Conservation (phyloP, 208 protist genomes). For the Acanthamoeba healyi region DNA sequence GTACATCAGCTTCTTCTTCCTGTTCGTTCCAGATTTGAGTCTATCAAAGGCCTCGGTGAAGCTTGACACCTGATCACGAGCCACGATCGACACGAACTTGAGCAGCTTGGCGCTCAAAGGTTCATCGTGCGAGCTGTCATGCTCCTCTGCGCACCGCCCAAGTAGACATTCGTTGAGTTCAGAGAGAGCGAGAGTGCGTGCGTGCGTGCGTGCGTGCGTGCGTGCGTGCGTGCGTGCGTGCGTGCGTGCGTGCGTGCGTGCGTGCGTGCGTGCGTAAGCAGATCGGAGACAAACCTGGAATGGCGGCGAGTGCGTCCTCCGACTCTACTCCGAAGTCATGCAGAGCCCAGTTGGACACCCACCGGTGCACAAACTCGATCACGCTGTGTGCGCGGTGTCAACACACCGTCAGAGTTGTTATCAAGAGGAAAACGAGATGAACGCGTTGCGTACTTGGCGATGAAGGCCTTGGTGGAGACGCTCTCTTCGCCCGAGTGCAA, state of each 20-base stretch:
- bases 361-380: slow-evolving; percentile 5
- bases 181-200: too few species aligned
- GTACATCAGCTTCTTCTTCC: neutral
- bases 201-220: too few species aligned
- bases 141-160: slow-evolving; percentile 3
- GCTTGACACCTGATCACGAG: neutral
- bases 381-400: neutral
- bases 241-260: too few species aligned
- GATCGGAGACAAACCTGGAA: too few species aligned
- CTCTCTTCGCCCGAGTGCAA: slow-evolving; percentile 22
- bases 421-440: neutral
- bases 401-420: neutral
- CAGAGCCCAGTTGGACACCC: neutral
- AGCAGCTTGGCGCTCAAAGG: neutral
- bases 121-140: neutral
- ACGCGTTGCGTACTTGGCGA: neutral
- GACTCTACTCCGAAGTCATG: neutral
- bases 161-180: too few species aligned
- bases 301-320: neutral
- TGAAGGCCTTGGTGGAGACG: slow-evolving; percentile 1
- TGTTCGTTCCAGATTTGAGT: neutral
- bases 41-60: neutral
- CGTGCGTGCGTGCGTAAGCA: too few species aligned
- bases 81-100: slow-evolving; percentile 32
- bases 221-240: too few species aligned